Evolutionary conservation across 2,329 filamentous ascomycete species (phyloP).

Genomic region (Botrytis porri): DNA sequence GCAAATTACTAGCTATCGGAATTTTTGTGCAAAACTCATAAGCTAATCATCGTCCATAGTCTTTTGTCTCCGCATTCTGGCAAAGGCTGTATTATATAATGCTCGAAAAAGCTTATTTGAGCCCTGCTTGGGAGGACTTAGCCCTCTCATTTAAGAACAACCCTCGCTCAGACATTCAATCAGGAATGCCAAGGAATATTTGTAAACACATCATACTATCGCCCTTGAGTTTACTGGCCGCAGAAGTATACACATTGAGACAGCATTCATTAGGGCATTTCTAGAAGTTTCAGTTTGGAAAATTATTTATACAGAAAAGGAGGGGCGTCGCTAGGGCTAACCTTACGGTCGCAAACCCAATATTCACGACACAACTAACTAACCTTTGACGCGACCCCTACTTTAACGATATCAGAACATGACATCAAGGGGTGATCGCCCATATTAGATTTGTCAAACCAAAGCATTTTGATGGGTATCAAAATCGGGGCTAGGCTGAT

Average conservation of each 20-base stretch:
- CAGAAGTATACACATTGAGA: neutral
- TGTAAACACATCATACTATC: neutral
- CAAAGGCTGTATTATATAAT: neutral
- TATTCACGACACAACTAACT: neutral
- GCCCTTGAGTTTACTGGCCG: neutral
- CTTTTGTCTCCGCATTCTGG: neutral
- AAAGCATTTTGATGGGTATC: neutral
- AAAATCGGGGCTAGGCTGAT: neutral
- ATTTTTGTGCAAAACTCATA: neutral
- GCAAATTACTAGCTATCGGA: neutral
- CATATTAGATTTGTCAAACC: neutral
- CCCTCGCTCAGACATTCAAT: neutral
- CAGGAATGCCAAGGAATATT: neutral
- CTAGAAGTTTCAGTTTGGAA: neutral
- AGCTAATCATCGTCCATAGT: neutral
- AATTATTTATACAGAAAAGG: neutral
- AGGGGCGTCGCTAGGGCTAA: neutral
- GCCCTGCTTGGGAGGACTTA: accelerated
- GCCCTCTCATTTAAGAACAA: neutral
- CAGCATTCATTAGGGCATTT: neutral
- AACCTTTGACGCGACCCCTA: neutral
- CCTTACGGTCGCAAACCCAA: neutral
- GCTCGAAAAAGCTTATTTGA: neutral
- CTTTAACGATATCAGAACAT: neutral
- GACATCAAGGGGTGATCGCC: neutral